Base-by-base conservation (phyloP, 192 early-diverging fungal species). In the Coemansia sp. region DNA sequence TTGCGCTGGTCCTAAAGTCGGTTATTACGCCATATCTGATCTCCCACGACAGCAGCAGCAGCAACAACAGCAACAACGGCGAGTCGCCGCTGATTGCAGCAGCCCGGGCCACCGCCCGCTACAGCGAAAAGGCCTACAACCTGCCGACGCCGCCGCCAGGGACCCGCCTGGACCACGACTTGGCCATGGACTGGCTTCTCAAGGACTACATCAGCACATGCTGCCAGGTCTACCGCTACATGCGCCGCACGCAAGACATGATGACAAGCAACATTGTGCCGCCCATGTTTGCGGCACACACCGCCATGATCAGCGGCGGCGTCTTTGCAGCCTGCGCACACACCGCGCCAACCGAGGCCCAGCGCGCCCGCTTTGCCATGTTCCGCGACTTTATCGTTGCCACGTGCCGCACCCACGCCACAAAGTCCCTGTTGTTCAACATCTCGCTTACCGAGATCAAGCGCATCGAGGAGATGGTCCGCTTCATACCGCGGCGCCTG, bases 281-380 rank as follows among this genome's bases (percentile, higher is more conserved):
- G 34, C 67, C 72, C 6, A 79, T 79, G 77, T 79, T 79, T 48
- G 48, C 69, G 11, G 67, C 77, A 1, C 66, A 79, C 62, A 61
- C 71, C 48, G 63, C 63, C 32, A 71, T 68, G 68, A 63, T 79
- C n/a, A 56, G 41, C 19, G 77, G 77, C 59, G 72, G 77, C 36
- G 67, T 74, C 33, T 67, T 74, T 46, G 77, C 72, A 0, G 77
- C 72, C 9, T 74, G 71, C 41, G 77, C 77, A 9, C 52, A 71
- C 53, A 9, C 71, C 0, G 68, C 77, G 53, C 77, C 77, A 0
- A 74, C 68, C 3, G 23, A 32, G 22, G 40, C 45, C 8, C 65
- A 61, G 17, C 72, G 62, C 22, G 25, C 34, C 1, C 32, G 64
- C 11, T 74, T 67, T 33, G 65, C 62, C 2, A 9, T 32, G 19